Conservation (phyloP, 1,284 basidiomycete species). For the Cryptococcus jaspeensis region DNA sequence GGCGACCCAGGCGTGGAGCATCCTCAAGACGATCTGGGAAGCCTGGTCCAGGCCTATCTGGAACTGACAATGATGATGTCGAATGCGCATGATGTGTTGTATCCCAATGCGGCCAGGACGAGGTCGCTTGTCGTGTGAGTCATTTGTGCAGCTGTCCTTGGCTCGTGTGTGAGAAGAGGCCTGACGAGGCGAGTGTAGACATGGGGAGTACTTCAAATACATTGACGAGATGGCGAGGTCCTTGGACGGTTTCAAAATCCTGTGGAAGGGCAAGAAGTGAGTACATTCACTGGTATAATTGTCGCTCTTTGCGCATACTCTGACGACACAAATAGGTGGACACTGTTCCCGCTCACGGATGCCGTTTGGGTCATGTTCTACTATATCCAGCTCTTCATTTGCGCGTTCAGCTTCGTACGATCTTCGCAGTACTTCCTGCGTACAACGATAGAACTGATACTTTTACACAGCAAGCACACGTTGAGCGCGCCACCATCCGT, state of each 20-base stretch:
- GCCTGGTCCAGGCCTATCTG: constrained; percentile 48
- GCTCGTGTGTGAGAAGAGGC: too few relatives aligned
- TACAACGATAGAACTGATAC: constrained; percentile 1
- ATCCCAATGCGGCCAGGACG: constrained; percentile 46
- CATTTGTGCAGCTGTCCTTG: neutral
- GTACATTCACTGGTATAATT: constrained; percentile 3
- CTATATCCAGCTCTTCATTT: constrained; percentile 48
- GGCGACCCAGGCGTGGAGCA: constrained; percentile 11
- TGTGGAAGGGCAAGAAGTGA: constrained; percentile 44
- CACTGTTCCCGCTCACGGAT: constrained; percentile 39
- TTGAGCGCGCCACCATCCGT: constrained; percentile 47
- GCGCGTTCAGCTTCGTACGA: constrained; percentile 51
- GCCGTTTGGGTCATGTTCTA: constrained; percentile 48
- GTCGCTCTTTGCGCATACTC: neutral
- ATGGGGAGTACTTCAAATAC: constrained; percentile 49
- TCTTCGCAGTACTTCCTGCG: neutral
- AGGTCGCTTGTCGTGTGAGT: constrained; percentile 43
- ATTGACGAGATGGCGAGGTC: constrained; percentile 48
- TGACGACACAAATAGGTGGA: too few relatives aligned
- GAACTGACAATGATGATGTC: constrained; percentile 51
- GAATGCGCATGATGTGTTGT: constrained; percentile 51
- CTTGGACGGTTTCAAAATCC: constrained; percentile 47
- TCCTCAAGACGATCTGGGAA: constrained; percentile 44
- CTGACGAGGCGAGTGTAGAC: constrained; percentile 11
- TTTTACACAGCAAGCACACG: constrained; percentile 46